Evolutionary conservation across 305 asterid genomes (phyloP).

Genomic region (Rubia tinctorum): DNA sequence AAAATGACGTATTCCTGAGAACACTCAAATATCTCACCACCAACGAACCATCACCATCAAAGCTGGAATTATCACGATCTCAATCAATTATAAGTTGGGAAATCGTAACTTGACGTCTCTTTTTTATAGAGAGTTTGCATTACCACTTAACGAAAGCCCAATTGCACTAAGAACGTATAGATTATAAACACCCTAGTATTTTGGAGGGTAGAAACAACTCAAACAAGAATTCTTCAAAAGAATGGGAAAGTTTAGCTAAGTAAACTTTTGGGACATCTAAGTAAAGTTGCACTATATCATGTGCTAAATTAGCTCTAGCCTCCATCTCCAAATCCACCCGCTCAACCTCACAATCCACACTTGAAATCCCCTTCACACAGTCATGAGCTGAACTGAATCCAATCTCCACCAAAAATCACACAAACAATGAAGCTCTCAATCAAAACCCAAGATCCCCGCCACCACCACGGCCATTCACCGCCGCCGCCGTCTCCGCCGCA

Average conservation of each 20-base stretch:
- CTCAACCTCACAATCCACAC: neutral
- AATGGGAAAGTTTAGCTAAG: neutral
- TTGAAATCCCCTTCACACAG: neutral
- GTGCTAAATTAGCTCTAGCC: neutral
- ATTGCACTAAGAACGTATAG: too few relatives aligned
- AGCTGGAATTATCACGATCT: too few relatives aligned
- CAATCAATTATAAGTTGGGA: too few relatives aligned
- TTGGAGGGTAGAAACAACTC: neutral
- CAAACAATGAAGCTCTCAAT: slow-evolving; percentile 60
- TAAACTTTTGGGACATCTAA: neutral
- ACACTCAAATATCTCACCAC: too few relatives aligned
- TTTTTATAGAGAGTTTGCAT: too few relatives aligned
- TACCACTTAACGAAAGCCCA: too few relatives aligned
- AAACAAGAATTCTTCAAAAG: neutral
- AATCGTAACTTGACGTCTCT: too few relatives aligned
- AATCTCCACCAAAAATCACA: neutral
- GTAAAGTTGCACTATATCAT: neutral
- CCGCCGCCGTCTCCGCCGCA: slow-evolving; percentile 11
- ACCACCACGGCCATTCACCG: slow-evolving; percentile 15
- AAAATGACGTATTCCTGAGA: too few relatives aligned
- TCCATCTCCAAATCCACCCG: neutral
- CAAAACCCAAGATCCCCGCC: slow-evolving; percentile 47
- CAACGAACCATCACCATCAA: too few relatives aligned
- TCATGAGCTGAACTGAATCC: neutral
- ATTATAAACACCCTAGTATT: neutral